phyloP scores from a whole-genome alignment of 176 grass and related monocot genomes.

The Oropetium thomaeum region DNA sequence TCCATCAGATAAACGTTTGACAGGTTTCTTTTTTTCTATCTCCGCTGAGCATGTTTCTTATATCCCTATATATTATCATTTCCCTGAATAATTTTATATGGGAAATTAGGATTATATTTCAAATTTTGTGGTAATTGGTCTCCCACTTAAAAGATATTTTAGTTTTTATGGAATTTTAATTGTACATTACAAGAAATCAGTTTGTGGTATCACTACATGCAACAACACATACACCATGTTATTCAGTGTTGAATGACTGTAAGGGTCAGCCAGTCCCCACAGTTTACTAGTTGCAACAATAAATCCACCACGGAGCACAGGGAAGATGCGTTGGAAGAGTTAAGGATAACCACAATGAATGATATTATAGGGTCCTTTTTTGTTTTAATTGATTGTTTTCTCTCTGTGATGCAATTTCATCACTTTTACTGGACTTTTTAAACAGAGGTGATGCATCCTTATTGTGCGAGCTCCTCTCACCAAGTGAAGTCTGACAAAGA shows the following conservation, averaged over 20 bases:
- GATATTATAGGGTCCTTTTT: conserved; percentile 29
- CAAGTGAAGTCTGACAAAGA: not conserved
- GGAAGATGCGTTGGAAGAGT: conserved; percentile 23
- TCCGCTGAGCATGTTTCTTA: no score
- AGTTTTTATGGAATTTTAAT: no score
- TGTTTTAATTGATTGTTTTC: not conserved
- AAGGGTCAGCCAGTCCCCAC: conserved; percentile 16
- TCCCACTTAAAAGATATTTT: not conserved
- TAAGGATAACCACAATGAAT: not conserved
- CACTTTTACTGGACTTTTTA: conserved; percentile 19
- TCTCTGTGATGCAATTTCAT: conserved; percentile 18
- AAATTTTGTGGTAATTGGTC: not conserved
- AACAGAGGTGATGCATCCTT: conserved; percentile 32
- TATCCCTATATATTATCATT: conserved; percentile 10
- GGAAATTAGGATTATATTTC: conserved; percentile 6
- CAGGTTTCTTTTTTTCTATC: conserved; percentile 30
- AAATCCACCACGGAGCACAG: conserved; percentile 19
- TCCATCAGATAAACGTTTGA: conserved; percentile 19
- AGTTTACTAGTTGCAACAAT: not conserved
- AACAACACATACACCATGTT: conserved; percentile 9
- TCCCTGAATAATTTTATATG: conserved; percentile 21
- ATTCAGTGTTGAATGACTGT: not conserved
- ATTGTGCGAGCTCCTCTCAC: not conserved
- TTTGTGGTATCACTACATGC: not conserved
- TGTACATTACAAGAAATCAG: not conserved